A percentile compares a stretch with the other conserved stretches of the same genome.
Evolutionary conservation across 2,329 filamentous ascomycete species (phyloP).

Genomic region (Phyllosticta ampelicida): DNA sequence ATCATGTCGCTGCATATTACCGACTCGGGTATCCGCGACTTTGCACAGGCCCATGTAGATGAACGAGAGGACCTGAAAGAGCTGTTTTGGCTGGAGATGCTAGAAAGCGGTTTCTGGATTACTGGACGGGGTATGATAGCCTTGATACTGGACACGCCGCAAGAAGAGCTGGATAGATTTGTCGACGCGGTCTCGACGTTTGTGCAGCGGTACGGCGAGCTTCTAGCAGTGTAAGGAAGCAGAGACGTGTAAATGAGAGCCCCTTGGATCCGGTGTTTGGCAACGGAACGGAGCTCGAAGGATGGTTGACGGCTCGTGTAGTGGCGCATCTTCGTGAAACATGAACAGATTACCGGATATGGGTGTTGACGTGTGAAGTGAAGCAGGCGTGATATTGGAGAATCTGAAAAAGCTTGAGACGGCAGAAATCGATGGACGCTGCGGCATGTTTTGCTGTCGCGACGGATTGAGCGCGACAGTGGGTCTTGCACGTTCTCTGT

Average conservation of each 20-base stretch:
- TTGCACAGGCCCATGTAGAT: slow-evolving; percentile 17
- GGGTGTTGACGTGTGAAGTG: not conserved
- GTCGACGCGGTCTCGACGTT: slow-evolving; percentile 16
- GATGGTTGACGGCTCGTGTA: no score
- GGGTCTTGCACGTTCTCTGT: not conserved
- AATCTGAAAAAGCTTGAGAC: not conserved
- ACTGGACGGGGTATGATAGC: slow-evolving; percentile 26
- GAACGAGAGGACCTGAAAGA: slow-evolving; percentile 22
- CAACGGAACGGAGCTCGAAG: not conserved
- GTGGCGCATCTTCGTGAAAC: not conserved
- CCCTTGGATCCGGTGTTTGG: not conserved
- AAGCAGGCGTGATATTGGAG: not conserved
- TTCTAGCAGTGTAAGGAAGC: slow-evolving; percentile 8
- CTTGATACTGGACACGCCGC: slow-evolving; percentile 24
- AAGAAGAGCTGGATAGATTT: slow-evolving; percentile 25
- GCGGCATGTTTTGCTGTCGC: not conserved
- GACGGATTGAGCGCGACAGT: not conserved
- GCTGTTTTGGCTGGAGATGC: slow-evolving; percentile 28
- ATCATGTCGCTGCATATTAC: slow-evolving; percentile 29
- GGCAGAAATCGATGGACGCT: not conserved
- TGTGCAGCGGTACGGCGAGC: slow-evolving; percentile 14
- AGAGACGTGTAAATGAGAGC: not conserved
- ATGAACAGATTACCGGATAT: not conserved
- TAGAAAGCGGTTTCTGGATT: slow-evolving; percentile 28
- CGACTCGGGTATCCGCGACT: slow-evolving; percentile 18